Percentiles rank a stretch among this genome's conserved stretches.
phyloP scores from a whole-genome alignment of 2,329 filamentous ascomycete genomes.

The Diaporthe sp. region DNA sequence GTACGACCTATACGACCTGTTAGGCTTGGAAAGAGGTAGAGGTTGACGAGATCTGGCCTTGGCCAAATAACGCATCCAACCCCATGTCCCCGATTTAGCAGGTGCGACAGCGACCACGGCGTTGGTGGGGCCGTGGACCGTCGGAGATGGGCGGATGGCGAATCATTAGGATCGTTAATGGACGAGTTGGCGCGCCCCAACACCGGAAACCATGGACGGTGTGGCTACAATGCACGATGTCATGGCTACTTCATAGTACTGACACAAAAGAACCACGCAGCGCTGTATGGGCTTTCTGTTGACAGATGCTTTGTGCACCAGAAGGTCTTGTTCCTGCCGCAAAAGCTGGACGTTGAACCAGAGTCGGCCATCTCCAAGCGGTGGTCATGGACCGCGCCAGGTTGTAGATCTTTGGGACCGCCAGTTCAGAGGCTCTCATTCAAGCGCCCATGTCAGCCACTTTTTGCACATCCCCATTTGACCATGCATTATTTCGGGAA shows the following conservation, averaged over 20 bases:
- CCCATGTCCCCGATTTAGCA: neutral
- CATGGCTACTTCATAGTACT: neutral
- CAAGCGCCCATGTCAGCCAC: neutral
- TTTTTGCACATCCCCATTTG: neutral
- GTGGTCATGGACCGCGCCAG: neutral
- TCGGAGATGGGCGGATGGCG: constrained; percentile 19
- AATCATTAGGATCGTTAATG: constrained; percentile 16
- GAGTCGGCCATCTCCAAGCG: neutral
- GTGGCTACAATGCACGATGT: neutral
- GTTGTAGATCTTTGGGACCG: neutral
- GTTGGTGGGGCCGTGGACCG: constrained; percentile 26
- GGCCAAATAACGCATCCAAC: neutral
- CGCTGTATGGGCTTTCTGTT: neutral
- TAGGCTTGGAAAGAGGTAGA: neutral
- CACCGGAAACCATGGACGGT: neutral
- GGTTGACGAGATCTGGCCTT: neutral
- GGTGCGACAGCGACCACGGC: neutral
- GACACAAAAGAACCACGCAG: constrained; percentile 11
- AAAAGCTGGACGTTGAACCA: neutral
- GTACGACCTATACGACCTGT: neutral
- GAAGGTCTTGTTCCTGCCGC: neutral
- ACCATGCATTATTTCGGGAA: constrained; percentile 9
- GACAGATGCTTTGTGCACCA: neutral
- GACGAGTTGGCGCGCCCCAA: neutral
- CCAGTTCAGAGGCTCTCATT: neutral